These are phyloP conservation scores for Blepharisma stoltei DNA, from an alignment of 73 alveolate genomes.

Conservation along the genomic window DNA sequence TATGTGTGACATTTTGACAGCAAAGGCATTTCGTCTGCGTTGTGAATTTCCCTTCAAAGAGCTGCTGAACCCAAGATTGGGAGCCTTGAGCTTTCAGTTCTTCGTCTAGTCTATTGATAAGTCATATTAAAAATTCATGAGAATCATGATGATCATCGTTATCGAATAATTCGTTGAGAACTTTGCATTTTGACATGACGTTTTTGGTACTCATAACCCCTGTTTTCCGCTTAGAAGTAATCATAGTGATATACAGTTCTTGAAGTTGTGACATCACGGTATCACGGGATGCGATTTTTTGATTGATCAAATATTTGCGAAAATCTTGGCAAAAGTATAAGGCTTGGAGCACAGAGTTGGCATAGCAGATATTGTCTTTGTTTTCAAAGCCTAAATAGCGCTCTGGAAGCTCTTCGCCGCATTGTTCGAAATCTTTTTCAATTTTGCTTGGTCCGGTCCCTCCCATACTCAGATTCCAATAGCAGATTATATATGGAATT, in stretches of 20 bases:
- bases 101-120: slow-evolving; percentile 44
- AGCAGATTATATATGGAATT: too few species aligned
- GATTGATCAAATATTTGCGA: slow-evolving; percentile 32
- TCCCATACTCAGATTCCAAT: slow-evolving; percentile 1
- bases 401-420: slow-evolving; percentile 49
- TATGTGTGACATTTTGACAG: slow-evolving; percentile 55
- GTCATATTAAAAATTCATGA: slow-evolving; percentile 68
- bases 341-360: slow-evolving; percentile 54
- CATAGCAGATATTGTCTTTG: slow-evolving; percentile 56
- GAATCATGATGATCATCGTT: slow-evolving; percentile 74
- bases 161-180: slow-evolving; percentile 45
- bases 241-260: slow-evolving; percentile 42
- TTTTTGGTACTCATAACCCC: slow-evolving; percentile 38
- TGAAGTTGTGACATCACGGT: slow-evolving; percentile 35
- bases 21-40: slow-evolving; percentile 52
- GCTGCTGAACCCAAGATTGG: slow-evolving; percentile 48
- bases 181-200: slow-evolving; percentile 46
- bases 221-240: slow-evolving; percentile 31
- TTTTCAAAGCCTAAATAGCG: slow-evolving; percentile 45
- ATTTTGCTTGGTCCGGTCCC: slow-evolving; percentile 3
- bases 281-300: slow-evolving; percentile 32
- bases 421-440: slow-evolving; percentile 30
- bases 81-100: slow-evolving; percentile 30
- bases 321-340: slow-evolving; percentile 47
- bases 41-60: slow-evolving; percentile 69